Evolutionary conservation across 2,329 filamentous ascomycete species (phyloP).

Genomic region (Escovopsis sp.): DNA sequence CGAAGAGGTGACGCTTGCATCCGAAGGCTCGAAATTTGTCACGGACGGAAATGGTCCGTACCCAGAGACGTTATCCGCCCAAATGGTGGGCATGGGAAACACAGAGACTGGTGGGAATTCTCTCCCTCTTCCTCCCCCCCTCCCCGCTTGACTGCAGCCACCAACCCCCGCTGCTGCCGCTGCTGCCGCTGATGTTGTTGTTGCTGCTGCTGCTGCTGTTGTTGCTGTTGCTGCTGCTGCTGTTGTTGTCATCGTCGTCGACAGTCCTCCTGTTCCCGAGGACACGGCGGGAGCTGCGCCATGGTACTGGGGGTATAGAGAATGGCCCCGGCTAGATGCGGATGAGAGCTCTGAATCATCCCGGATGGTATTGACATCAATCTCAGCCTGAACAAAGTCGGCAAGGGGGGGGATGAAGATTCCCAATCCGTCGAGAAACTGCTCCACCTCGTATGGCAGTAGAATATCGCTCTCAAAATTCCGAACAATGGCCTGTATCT

Average conservation of each 20-base stretch:
- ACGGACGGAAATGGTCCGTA: neutral
- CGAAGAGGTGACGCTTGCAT: neutral
- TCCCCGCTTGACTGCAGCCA: no score
- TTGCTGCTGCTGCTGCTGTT: no score
- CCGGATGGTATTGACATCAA: constrained; percentile 30
- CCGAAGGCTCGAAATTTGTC: neutral
- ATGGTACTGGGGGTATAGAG: no score
- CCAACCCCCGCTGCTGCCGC: no score
- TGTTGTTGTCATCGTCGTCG: no score
- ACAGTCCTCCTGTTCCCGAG: no score
- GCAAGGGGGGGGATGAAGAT: constrained; percentile 45
- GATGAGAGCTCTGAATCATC: neutral
- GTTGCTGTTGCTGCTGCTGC: no score
- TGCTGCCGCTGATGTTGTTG: no score
- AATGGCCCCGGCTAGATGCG: no score
- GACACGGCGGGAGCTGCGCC: no score
- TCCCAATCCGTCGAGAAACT: constrained; percentile 51
- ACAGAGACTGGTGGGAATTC: neutral
- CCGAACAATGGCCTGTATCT: constrained; percentile 38
- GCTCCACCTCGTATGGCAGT: constrained; percentile 62
- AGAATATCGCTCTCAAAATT: constrained; percentile 64
- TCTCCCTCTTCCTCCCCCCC: no score
- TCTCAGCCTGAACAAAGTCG: constrained; percentile 45
- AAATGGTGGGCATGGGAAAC: neutral
- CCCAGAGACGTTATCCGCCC: neutral